Base-by-base conservation (phyloP, 306 rosid species). In the Ammopiptanthus mongolicus region DNA sequence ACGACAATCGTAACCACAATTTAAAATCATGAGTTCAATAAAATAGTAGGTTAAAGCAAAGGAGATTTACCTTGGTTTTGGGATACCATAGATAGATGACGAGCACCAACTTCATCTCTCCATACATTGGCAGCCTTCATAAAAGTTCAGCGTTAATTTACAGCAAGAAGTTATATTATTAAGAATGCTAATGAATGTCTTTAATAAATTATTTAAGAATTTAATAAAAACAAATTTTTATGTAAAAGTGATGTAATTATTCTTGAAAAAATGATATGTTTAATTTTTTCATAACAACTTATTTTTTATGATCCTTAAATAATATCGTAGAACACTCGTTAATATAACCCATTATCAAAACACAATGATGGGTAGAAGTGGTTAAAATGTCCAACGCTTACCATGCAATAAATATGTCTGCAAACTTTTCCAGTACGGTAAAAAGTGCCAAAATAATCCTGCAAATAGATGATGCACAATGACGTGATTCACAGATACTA, bases 51-150 rank as follows among this genome's bases (percentile, higher is more conserved):
- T n/a, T n/a, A n/a, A 31, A 50, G 67, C 17, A 9, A 7, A 15
- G n/a, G 59, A 19, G 33, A 18, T 31, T 75, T 86, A 89, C 99
- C 86, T 75, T 92, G 8, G 91, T 89, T 76, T 86, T 90, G 71
- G 97, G 97, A 64, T 90, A 86, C 99, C 99, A 96, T 65, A 96
- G 83, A 74, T 89, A 96, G 75, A 96, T 76, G 41, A 90, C 85
- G 23, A 96, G 65, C 51, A 82, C 82, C 48, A 96, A 69, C 81
- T 92, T 96, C 83, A 74, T 62, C 83, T 92, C 99, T 14, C 98
- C 96, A 64, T 96, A 92, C 90, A 96, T 44, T 29, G 99, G 99
- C 62, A 92, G 12, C 99, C 99, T 96, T 64, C 78, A 81, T 6
- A 82, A 80, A 65, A 23, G 39, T 56, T 22, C 9, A 13, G 13